Conservation (phyloP, 768 basidiomycete species). For the Mycena vitilis region DNA sequence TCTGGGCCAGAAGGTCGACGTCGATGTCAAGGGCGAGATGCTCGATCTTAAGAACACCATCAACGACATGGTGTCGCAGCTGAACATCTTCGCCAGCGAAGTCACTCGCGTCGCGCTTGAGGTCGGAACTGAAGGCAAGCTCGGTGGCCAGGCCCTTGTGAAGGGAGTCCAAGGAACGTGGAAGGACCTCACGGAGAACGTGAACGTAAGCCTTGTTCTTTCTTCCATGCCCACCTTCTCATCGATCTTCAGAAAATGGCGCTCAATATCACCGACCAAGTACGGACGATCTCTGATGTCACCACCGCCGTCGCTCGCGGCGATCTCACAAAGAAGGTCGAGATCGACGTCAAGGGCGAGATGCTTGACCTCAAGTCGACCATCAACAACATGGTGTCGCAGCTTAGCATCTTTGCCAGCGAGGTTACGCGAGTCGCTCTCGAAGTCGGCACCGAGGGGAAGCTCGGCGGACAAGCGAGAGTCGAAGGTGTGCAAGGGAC, state of each 20-base stretch:
- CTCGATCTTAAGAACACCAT: constrained; percentile 77
- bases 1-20: constrained; percentile 76
- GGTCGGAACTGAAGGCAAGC: constrained; percentile 89
- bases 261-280: constrained; percentile 79
- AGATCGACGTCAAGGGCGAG: constrained; percentile 89
- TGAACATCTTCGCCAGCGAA: constrained; percentile 65
- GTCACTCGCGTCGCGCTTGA: constrained; percentile 87
- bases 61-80: constrained; percentile 62
- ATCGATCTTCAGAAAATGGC: constrained; percentile 75
- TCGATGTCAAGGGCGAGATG: constrained; percentile 87
- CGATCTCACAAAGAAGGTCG: constrained; percentile 92
- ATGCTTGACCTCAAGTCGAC: constrained; percentile 89
- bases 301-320: constrained; percentile 93
- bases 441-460: constrained; percentile 63
- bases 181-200: constrained; percentile 84
- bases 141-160: constrained; percentile 90
- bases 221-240: not conserved
- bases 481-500: constrained; percentile 80
- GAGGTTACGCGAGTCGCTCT: constrained; percentile 80
- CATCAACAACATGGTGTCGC: constrained; percentile 81
- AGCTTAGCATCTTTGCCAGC: constrained; percentile 65
- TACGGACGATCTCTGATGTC: constrained; percentile 85
- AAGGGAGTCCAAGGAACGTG: constrained; percentile 94
- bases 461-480: constrained; percentile 75
- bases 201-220: constrained; percentile 46